Evolutionary conservation across 2,329 filamentous ascomycete genomes (phyloP).

Genomic region (Paecilomyces formosus): DNA sequence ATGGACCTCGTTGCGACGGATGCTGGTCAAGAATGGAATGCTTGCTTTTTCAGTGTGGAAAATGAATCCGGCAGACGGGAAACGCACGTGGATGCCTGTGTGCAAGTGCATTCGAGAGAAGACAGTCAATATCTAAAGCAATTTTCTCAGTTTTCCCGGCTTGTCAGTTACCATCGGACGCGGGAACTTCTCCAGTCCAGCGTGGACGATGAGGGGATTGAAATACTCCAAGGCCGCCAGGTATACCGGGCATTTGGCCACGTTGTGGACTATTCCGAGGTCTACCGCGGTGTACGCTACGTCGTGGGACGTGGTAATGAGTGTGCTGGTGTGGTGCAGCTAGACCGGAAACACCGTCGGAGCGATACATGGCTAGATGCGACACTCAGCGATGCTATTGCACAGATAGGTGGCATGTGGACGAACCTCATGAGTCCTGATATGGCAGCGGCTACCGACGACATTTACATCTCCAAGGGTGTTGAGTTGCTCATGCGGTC

Average conservation of each 20-base stretch:
- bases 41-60: neutral
- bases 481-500: slow-evolving; percentile 22
- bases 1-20: neutral
- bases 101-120: neutral
- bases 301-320: slow-evolving; percentile 12
- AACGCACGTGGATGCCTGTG: neutral
- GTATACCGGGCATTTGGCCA: slow-evolving; percentile 13
- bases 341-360: slow-evolving; percentile 1
- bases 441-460: slow-evolving; percentile 11
- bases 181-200: neutral
- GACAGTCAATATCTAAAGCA: neutral
- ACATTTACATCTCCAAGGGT: slow-evolving; percentile 25
- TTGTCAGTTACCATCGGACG: neutral
- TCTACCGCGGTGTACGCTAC: slow-evolving; percentile 10
- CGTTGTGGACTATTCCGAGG: slow-evolving; percentile 11
- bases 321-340: slow-evolving; percentile 14
- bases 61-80: neutral
- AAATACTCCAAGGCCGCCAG: slow-evolving; percentile 9
- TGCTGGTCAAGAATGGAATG: neutral
- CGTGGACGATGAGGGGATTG: neutral
- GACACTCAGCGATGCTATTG: slow-evolving; percentile 20
- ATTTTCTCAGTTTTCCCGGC: neutral
- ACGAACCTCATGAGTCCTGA: slow-evolving; percentile 25
- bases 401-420: slow-evolving; percentile 30
- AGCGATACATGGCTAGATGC: slow-evolving; percentile 20